Evolutionary conservation across 2,329 filamentous ascomycete genomes (phyloP).

Genomic region (Tolypocladium sp.): DNA sequence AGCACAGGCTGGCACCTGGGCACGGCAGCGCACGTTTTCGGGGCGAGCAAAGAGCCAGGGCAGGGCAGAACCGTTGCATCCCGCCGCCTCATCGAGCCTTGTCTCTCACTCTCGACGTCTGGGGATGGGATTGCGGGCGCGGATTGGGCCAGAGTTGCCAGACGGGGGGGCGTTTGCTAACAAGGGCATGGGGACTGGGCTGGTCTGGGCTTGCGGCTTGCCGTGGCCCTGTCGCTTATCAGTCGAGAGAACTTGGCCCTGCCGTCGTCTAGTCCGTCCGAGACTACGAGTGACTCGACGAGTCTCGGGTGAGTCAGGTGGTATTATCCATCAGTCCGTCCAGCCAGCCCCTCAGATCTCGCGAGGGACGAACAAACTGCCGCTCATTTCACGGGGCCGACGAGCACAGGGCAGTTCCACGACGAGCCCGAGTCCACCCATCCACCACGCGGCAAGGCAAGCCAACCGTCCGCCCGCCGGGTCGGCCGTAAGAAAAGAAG

Average conservation of each 20-base stretch:
- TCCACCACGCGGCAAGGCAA: background rate
- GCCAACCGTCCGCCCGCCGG: background rate
- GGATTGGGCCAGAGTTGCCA: background rate
- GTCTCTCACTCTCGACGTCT: background rate
- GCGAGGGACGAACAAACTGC: background rate
- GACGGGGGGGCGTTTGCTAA: background rate
- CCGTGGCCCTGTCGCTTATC: background rate
- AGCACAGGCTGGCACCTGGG: background rate
- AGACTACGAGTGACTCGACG: background rate
- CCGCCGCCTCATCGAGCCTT: background rate
- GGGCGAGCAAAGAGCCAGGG: background rate
- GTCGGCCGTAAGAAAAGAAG: background rate
- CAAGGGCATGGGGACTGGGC: background rate
- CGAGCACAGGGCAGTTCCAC: background rate
- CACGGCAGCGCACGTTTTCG: background rate
- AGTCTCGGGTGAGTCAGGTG: background rate
- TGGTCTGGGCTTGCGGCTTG: too few species aligned
- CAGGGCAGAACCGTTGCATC: background rate
- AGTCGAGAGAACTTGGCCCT: background rate
- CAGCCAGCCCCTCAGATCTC: background rate
- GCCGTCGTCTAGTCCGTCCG: background rate
- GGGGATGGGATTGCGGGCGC: background rate
- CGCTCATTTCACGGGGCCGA: background rate
- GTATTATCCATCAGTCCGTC: background rate
- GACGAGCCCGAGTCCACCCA: background rate